Evolutionary conservation across 805 yeast genomes (phyloP), one percentile per base, ranked within the genome.

Genomic region (Sungouiozyma intestinalis): DNA sequence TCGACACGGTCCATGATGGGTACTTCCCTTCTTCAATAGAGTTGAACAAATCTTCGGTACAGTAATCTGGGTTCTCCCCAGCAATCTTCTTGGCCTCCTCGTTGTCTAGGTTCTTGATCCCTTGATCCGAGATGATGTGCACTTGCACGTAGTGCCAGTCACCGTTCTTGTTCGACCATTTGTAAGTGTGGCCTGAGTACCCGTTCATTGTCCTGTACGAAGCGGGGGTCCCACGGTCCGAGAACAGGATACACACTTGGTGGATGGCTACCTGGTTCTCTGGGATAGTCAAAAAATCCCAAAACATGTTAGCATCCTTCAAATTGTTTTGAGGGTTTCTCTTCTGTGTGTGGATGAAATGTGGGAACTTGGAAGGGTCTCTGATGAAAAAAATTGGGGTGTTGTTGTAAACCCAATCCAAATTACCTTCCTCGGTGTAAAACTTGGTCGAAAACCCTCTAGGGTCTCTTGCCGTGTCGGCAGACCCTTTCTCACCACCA

Each of bases 301-400:
- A 77, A 55, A 68, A 70, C 60, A 64, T 62, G 47, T 72, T 63
- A 17, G 77, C 66, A 51, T 77, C 81, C 29, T 71, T 71, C 53
- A 76, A 60, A 50, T 73, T 71, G 16, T 48, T 47, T 32, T 45
- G 75, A 16, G 94, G 92, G 66, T 81, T 73, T 67, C 94, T 74
- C 77, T 85, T 84, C 64, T 85, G 94, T 16, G 94, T 81, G 65
- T 85, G 94, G 58, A 85, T 85, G 58, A 85, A 84, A 57, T 79
- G 85, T 38, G 94, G 92, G 69, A 85, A 85, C 68, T 85, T 84
- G 45, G 79, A 69, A 33, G 57, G 60, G 62, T 85, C 94, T 67
- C 94, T 77, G 49, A 85, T 66, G 67, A 85, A 85, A 65, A 85
- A 85, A 43, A 85, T 73, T 11, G 94, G 94, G 21, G 92, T 84